Base-by-base conservation (phyloP, 2,329 filamentous ascomycete genomes). In the Hysterium pulicare region DNA sequence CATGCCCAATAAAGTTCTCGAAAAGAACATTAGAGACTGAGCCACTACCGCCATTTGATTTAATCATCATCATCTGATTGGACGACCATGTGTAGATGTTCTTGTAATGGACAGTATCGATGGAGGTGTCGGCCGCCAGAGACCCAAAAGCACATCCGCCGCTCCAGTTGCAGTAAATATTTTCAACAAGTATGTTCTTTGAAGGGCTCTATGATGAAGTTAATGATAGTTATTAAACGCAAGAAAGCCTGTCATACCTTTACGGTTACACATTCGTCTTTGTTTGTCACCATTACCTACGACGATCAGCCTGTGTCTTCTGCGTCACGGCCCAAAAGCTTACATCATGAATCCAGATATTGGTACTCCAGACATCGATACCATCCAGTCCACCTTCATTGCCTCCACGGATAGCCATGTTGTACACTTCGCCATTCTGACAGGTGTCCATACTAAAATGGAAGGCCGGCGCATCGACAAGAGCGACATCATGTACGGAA, bases 51-150 rank as follows among this genome's bases (percentile, higher is more conserved):
- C 79, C 79, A 51, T 80, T 77, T 40, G 72, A 75, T 61, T 82
- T 83, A 67, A 82, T 74, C 76, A 80, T 78, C 61, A 75, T 73
- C 78, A 82, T 81, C 54, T 82, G 76, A 68, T 82, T 82, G 8
- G 73, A 75, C n/a, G 70, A 66, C 63, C 70, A 73, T 22, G 78
- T 81, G 66, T 82, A 82, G 47, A 82, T 56, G 54, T 81, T 79
- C 51, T 68, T 65, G 65, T 81, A 82, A 21, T 66, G 58, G 45
- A 82, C 69, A 45, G 77, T 64, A 30, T 71, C 72, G 55, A 81
- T 75, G 45, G 73, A 67, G 43, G 62, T 75, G 43, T 71, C 69
- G 10, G 64, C 59, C 5, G 69, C 72, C 2, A 83, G 68, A 3
- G 75, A 79, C 26, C 79, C 79, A 51, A 83, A 76, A 9, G 73